These are phyloP conservation scores for Theileria annulata DNA, from an alignment of 169 alveolate species.

Conservation along the genomic window DNA sequence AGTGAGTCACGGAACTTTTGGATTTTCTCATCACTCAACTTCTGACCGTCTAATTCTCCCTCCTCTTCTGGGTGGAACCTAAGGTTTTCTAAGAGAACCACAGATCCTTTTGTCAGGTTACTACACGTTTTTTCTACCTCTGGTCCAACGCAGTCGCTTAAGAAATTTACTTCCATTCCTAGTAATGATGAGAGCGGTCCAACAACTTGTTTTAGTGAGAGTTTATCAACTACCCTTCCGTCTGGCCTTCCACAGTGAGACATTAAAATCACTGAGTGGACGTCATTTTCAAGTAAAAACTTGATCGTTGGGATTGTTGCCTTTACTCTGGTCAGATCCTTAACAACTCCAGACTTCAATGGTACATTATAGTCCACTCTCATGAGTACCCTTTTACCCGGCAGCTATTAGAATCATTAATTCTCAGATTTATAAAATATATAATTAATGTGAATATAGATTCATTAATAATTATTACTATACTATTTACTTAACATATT, in stretches of 20 bases:
- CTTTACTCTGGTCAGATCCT: slow-evolving; percentile 91
- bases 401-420: slow-evolving; percentile 65
- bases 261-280: slow-evolving; percentile 88
- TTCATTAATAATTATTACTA: too few relatives aligned
- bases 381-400: slow-evolving; percentile 91
- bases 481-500: background rate
- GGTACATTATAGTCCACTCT: slow-evolving; percentile 99
- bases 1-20: slow-evolving; percentile 87
- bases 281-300: slow-evolving; percentile 87
- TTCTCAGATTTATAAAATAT: background rate
- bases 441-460: too few relatives aligned
- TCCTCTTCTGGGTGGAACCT: slow-evolving; percentile 98
- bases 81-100: slow-evolving; percentile 92
- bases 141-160: slow-evolving; percentile 93
- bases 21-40: slow-evolving; percentile 71
- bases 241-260: slow-evolving; percentile 98
- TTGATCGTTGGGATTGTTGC: slow-evolving; percentile 94
- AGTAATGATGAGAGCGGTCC: slow-evolving; percentile 82
- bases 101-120: slow-evolving; percentile 85
- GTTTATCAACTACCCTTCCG: slow-evolving; percentile 87
- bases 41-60: slow-evolving; percentile 91
- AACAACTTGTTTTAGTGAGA: slow-evolving; percentile 91
- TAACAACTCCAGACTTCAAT: slow-evolving; percentile 86
- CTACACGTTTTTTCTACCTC: slow-evolving; percentile 86
- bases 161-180: slow-evolving; percentile 85